Base-by-base conservation (phyloP, 1,139 yeast genomes). In the Sugiyamaella novakii region DNA sequence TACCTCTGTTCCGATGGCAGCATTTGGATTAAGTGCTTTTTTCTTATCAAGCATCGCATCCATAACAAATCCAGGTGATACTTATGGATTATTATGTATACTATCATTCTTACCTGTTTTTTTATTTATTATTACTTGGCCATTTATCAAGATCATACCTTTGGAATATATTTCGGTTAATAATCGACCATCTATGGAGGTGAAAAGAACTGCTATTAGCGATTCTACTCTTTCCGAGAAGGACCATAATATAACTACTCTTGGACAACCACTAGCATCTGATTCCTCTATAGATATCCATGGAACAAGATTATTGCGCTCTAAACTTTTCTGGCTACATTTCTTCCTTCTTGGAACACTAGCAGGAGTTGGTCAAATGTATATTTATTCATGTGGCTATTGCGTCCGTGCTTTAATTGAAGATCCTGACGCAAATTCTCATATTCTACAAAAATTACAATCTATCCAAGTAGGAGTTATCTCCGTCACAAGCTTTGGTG, bases 281-380 rank as follows among this genome's bases (percentile, higher is more conserved):
- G 43, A 39, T 19, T 39, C 43, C 14, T 3, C 34, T 29, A 33
- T 48, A 15, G 65, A 61, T 36, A 42, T 64, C 17, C 54, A 58
- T 21, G 70, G 70, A 8, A 24, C 52, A 5, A 39, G 55, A n/a
- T 54, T 68, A 38, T 47, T 67, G 15, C 47, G 50, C 8, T 44
- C 51, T n/a, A 52, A 55, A n/a, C 46, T 58, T 10, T 71, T 71
- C 54, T 70, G 74, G 74, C 49, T 61, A 17, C 70, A 67, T 49
- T 63, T 68, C 57, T 41, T 76, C 7, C 71, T 83, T 15, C 70
- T 85, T 54, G 85, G 89, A 1, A 66, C 79, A 2, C 68, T 84
- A 40, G 84, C 86, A 57, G 87, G 89, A 1, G 74, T 82, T 53
- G 94, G 94, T 7, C 92, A 86, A 63, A 80, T 84, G 76, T 86